phyloP scores from a whole-genome alignment of 2,329 filamentous ascomycete species.

The Aureobasidium lini region DNA sequence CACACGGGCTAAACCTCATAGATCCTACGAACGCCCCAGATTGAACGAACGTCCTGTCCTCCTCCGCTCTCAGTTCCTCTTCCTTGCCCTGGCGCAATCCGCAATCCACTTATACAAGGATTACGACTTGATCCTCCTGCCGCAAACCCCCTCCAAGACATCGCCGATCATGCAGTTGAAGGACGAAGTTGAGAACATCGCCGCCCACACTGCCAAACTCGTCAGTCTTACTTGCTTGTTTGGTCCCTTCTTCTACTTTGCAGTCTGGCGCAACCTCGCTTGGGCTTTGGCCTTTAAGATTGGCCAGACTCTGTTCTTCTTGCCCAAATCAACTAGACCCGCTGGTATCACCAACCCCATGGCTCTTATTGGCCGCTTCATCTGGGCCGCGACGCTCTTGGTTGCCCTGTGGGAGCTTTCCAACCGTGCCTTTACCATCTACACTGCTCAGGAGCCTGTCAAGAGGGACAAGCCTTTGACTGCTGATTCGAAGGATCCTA shows the following conservation, averaged over 20 bases:
- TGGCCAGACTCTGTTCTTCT: slow-evolving; percentile 64
- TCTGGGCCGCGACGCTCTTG: slow-evolving; percentile 56
- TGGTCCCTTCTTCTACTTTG: slow-evolving; percentile 49
- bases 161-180: neutral
- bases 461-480: slow-evolving; percentile 83
- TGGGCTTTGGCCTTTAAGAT: slow-evolving; percentile 67
- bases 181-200: neutral
- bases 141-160: slow-evolving; percentile 18
- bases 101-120: slow-evolving; percentile 63
- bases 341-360: slow-evolving; percentile 50
- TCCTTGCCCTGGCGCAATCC: slow-evolving; percentile 64
- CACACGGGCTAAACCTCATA: slow-evolving; percentile 17
- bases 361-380: slow-evolving; percentile 47
- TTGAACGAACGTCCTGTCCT: slow-evolving; percentile 85
- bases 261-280: slow-evolving; percentile 53
- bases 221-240: slow-evolving; percentile 7
- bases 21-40: slow-evolving; percentile 57
- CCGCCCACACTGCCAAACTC: neutral
- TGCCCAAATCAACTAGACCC: slow-evolving; percentile 59
- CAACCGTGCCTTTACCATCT: slow-evolving; percentile 71
- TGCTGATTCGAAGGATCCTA: slow-evolving; percentile 69
- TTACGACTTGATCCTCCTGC: slow-evolving; percentile 58
- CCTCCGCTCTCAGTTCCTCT: slow-evolving; percentile 61
- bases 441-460: slow-evolving; percentile 70
- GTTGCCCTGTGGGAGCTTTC: slow-evolving; percentile 67